Percentiles rank a stretch among this genome's conserved stretches.
Conservation (phyloP, 2,329 filamentous ascomycete species). For the Fusarium tuaranense region DNA sequence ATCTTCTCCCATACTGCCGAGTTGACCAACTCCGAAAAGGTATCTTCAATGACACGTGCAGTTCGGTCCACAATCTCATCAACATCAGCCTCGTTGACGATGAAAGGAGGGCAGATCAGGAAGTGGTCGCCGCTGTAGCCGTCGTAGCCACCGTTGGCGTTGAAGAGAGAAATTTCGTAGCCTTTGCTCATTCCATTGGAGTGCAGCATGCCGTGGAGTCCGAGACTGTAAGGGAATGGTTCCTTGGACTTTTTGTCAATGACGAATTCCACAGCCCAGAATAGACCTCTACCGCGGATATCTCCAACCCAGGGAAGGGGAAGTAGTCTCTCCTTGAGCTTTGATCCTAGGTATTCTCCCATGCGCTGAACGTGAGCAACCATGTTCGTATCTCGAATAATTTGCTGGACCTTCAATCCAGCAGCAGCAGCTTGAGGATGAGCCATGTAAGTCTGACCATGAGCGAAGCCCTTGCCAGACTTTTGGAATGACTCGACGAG, state of each 20-base stretch:
- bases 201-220: slow-evolving; percentile 24
- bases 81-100: slow-evolving; percentile 25
- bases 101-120: slow-evolving; percentile 34
- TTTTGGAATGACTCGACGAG: slow-evolving; percentile 31
- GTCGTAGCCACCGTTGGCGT: slow-evolving; percentile 38
- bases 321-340: slow-evolving; percentile 19
- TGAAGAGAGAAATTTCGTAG: slow-evolving; percentile 37
- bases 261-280: slow-evolving; percentile 40
- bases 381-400: slow-evolving; percentile 26
- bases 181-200: slow-evolving; percentile 32
- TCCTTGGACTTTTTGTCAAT: slow-evolving; percentile 35
- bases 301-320: slow-evolving; percentile 35
- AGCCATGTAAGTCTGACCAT: slow-evolving; percentile 32
- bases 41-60: slow-evolving; percentile 30
- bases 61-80: slow-evolving; percentile 37
- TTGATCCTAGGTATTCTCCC: slow-evolving; percentile 25
- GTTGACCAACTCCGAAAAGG: slow-evolving; percentile 23
- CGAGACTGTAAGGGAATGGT: slow-evolving; percentile 30
- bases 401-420: slow-evolving; percentile 26
- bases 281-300: slow-evolving; percentile 33
- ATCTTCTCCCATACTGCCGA: slow-evolving; percentile 35
- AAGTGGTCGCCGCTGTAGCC: slow-evolving; percentile 39
- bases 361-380: slow-evolving; percentile 8
- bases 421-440: slow-evolving; percentile 31
- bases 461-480: slow-evolving; percentile 27